Evolutionary conservation across 192 early-diverging fungal genomes (phyloP), one percentile per base, ranked within the genome.

Genomic region (Hyaloraphidium curvatum): DNA sequence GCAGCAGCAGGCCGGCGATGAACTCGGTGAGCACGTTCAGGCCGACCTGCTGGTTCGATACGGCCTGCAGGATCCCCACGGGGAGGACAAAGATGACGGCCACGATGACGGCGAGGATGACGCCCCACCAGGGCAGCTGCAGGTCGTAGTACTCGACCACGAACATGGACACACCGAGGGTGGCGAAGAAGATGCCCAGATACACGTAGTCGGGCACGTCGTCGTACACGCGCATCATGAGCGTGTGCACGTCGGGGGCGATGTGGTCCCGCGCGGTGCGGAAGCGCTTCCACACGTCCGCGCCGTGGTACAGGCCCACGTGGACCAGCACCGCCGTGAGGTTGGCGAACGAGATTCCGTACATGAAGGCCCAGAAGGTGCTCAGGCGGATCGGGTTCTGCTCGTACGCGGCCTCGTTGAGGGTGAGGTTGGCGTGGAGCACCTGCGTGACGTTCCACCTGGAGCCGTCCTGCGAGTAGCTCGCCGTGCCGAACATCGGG

Each of bases 201-300:
- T 88, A 91, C 84, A 82, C 85, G 76, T 78, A 84, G 28, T 69
- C 65, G 39, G 87, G 87, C 17, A 83, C 80, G 53, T 83, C 80
- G 25, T 70, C 67, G 59, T 91, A 88, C 23, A 50, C 51, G 28
- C 75, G 67, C 84, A 88, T 88, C 30, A 85, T 59, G 57, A 71
- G 73, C 33, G 74, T 73, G 52, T 84, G 84, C 48, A 87, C 77
- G 62, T 88, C 83, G 23, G 79, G 74, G 17, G 72, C 64, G 40
- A 69, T n/a, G n/a, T n/a, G 68, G 7, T 68, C 58, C 53, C 72
- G 76, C 17, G 74, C 65, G 48, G 67, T 68, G 39, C 74, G 75
- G 28, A 83, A 55, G 5, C 77, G 77, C 21, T 57, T 31, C 40
- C 67, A 63, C 39, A 84, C 76, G n/a, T 83, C 79, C 56, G 72